These are phyloP conservation scores for Neonothopanus nambi DNA, from an alignment of 1,284 basidiomycete species.

Conservation along the genomic window DNA sequence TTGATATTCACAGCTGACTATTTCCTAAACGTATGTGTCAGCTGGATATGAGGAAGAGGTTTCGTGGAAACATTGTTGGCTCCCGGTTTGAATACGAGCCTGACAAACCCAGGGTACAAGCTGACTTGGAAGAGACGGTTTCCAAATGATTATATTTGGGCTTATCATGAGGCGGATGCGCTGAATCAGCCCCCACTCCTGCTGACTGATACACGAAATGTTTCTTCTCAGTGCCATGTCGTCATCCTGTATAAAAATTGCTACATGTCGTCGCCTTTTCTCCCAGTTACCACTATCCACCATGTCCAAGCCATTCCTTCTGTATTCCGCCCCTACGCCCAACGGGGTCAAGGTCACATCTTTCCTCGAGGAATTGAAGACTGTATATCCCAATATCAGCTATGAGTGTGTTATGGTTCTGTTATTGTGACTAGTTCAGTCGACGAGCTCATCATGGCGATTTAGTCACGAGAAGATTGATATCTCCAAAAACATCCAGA, in stretches of 20 bases:
- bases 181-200: constrained; percentile 6
- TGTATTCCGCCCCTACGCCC: constrained; percentile 68
- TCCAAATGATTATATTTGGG: not conserved
- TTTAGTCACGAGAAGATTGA: constrained; percentile 47
- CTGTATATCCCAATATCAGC: constrained; percentile 53
- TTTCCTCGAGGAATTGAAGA: constrained; percentile 71
- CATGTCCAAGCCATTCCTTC: constrained; percentile 48
- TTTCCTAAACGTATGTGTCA: constrained; percentile 30
- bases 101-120: constrained; percentile 16
- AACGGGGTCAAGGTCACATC: constrained; percentile 69
- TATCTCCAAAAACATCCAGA: constrained; percentile 49
- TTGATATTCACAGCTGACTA: not conserved
- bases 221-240: not conserved
- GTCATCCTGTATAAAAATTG: not conserved
- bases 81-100: constrained; percentile 45
- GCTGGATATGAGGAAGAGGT: constrained; percentile 84
- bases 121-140: not conserved
- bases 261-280: not conserved
- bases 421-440: not conserved
- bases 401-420: constrained; percentile 51
- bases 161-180: not conserved
- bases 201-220: not conserved
- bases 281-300: constrained; percentile 15
- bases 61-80: constrained; percentile 72
- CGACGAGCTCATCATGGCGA: not conserved